These are phyloP conservation scores for Graphium sp. DNA, from an alignment of 2,329 filamentous ascomycete genomes.

Conservation along the genomic window DNA sequence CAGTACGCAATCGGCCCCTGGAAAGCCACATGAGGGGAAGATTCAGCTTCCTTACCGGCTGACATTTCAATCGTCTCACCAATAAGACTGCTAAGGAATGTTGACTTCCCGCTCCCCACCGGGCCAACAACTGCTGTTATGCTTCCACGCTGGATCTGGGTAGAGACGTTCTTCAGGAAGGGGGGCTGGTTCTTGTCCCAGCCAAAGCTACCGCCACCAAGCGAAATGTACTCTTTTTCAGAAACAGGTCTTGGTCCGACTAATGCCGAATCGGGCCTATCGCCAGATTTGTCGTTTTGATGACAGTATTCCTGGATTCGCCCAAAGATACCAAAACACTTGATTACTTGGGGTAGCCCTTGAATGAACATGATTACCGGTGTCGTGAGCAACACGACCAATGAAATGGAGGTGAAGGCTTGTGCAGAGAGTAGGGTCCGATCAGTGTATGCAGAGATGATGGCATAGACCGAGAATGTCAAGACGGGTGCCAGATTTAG, in stretches of 20 bases:
- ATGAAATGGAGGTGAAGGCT: constrained; percentile 8
- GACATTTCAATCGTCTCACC: constrained; percentile 1
- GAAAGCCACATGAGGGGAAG: too few relatives aligned
- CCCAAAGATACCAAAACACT: constrained; percentile 7
- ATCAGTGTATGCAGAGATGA: constrained; percentile 2
- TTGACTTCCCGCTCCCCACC: constrained; percentile 5
- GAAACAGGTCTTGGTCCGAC: too few relatives aligned
- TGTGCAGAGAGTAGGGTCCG: too few relatives aligned
- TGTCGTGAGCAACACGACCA: constrained; percentile 8
- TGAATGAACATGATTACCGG: constrained; percentile 10
- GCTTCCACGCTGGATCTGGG: constrained; percentile 2
- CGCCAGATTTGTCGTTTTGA: background rate
- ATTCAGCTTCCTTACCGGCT: background rate
- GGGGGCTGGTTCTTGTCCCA: constrained; percentile 3
- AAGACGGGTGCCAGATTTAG: constrained; percentile 1
- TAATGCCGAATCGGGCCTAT: background rate
- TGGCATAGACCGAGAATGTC: constrained; percentile 1
- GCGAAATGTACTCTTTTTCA: background rate
- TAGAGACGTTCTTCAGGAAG: constrained; percentile 5
- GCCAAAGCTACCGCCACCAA: constrained; percentile 1
- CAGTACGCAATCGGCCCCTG: constrained; percentile 8
- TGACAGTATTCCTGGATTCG: constrained; percentile 10
- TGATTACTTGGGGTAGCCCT: constrained; percentile 7
- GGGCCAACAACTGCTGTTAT: constrained; percentile 6
- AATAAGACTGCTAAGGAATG: constrained; percentile 5